Conservation (phyloP, 257 asterid species). For the Euphrasia confusa region DNA sequence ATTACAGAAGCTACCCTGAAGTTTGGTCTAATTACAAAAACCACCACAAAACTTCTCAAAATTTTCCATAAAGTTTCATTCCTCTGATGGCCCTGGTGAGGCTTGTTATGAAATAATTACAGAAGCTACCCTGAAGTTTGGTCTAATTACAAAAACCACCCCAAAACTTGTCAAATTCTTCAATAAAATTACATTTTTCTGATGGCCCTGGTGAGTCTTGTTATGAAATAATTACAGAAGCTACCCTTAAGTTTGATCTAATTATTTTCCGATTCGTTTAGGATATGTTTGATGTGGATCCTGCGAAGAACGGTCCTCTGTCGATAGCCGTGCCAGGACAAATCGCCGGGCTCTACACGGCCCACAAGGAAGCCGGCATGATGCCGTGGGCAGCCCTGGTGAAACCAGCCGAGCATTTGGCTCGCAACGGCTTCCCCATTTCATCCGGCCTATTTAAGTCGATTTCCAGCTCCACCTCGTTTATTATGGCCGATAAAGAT, state of each 20-base stretch:
- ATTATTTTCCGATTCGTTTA: not conserved
- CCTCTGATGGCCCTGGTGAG: no score
- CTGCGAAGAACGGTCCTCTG: slow-evolving; percentile 26
- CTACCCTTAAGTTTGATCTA: not conserved
- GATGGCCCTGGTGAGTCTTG: slow-evolving; percentile 47
- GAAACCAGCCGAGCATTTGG: slow-evolving; percentile 27
- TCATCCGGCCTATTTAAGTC: slow-evolving; percentile 26
- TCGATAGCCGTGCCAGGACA: slow-evolving; percentile 54
- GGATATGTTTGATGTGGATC: not conserved
- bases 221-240: not conserved
- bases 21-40: not conserved
- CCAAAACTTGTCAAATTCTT: not conserved
- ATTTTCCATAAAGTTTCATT: no score
- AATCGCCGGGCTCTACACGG: slow-evolving; percentile 46
- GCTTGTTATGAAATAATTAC: no score
- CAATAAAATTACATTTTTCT: slow-evolving; percentile 34
- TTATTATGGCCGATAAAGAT: slow-evolving; percentile 9
- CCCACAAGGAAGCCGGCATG: slow-evolving; percentile 37
- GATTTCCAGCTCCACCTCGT: not conserved
- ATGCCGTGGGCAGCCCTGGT: slow-evolving; percentile 30
- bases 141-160: not conserved
- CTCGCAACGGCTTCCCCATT: slow-evolving; percentile 34
- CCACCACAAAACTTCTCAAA: no score
- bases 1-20: no score
- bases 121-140: no score